Evolutionary conservation across 2,329 filamentous ascomycete species (phyloP).

Genomic region (Pseudogymnoascus sp.): DNA sequence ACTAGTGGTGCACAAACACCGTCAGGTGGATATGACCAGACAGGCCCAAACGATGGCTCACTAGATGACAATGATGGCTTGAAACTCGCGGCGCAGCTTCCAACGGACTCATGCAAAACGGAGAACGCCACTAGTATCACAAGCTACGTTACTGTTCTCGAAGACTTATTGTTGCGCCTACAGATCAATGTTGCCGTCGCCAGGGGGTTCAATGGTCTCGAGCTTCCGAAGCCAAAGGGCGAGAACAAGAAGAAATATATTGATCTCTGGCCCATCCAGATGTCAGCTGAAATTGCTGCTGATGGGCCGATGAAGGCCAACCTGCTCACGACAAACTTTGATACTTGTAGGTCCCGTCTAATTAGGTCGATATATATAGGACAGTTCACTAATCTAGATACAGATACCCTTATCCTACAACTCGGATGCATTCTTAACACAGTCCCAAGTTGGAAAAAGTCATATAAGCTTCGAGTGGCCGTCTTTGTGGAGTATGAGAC

Average conservation of each 20-base stretch:
- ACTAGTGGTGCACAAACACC: not conserved
- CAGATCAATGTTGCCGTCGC: conserved; percentile 81
- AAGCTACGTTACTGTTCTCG: conserved; percentile 74
- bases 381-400: conserved; percentile 3
- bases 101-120: conserved; percentile 62
- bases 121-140: conserved; percentile 62
- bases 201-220: conserved; percentile 70
- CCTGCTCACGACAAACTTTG: conserved; percentile 80
- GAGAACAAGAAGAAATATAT: conserved; percentile 66
- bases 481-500: conserved; percentile 87
- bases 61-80: conserved; percentile 45
- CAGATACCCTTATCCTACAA: conserved; percentile 73
- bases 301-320: conserved; percentile 47
- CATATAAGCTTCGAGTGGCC: conserved; percentile 65
- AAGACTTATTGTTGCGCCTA: conserved; percentile 70
- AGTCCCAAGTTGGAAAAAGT: conserved; percentile 70
- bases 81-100: conserved; percentile 51
- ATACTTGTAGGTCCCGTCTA: conserved; percentile 59
- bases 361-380: not conserved
- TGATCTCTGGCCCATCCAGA: conserved; percentile 87
- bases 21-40: not conserved
- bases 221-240: conserved; percentile 54
- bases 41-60: conserved; percentile 27
- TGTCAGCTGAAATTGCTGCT: conserved; percentile 74
- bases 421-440: conserved; percentile 78